These are phyloP conservation scores for Trifolium subterraneum DNA, from an alignment of 306 rosid species.

Conservation along the genomic window DNA sequence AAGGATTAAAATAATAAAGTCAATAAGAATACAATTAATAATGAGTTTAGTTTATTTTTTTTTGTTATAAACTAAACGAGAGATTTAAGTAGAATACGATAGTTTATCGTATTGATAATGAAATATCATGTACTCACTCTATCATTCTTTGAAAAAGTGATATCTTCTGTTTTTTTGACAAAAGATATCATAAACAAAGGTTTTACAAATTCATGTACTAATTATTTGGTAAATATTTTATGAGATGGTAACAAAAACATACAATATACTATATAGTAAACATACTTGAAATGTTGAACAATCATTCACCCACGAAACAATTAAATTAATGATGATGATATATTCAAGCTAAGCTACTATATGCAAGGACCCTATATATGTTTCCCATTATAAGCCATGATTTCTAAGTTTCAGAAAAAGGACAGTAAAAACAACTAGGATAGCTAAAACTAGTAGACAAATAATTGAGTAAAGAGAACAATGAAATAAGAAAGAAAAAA, in stretches of 20 bases:
- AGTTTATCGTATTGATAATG: not conserved
- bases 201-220: not conserved
- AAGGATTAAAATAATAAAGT: too few relatives aligned
- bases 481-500: constrained; percentile 30
- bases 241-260: not conserved
- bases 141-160: too few relatives aligned
- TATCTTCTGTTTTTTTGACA: too few relatives aligned
- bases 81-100: too few relatives aligned
- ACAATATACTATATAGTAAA: not conserved
- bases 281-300: not conserved
- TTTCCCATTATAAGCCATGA: constrained; percentile 20
- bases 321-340: not conserved
- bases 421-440: constrained; percentile 36
- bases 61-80: too few relatives aligned
- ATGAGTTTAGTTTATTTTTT: too few relatives aligned
- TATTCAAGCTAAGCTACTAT: not conserved
- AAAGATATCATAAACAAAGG: not conserved
- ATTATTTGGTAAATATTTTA: constrained; percentile 4
- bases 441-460: constrained; percentile 41
- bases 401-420: constrained; percentile 32
- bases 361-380: constrained; percentile 15
- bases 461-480: constrained; percentile 47
- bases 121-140: not conserved
- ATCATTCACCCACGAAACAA: not conserved
- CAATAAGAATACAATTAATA: too few relatives aligned